These are phyloP conservation scores for Warburgia ugandensis DNA, from an alignment of 164 flowering plant genomes.

Conservation along the genomic window DNA sequence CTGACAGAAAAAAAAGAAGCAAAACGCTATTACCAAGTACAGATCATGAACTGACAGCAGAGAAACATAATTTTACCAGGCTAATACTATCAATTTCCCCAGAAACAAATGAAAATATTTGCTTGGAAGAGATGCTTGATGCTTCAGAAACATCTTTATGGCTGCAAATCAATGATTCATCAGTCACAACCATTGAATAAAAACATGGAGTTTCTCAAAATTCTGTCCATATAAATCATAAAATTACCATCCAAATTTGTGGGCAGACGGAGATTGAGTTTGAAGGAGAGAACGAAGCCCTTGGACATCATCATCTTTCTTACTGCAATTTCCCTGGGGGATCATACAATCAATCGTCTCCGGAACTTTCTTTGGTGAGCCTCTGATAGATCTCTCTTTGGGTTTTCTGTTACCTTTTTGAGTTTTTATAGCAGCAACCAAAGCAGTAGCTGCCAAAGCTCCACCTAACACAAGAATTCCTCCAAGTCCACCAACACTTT, in stretches of 20 bases:
- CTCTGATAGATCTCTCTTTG: neutral
- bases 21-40: too few relatives aligned
- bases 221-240: too few relatives aligned
- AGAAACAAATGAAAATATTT: too few relatives aligned
- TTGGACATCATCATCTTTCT: constrained; percentile 3
- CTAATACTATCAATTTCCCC: too few relatives aligned
- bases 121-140: neutral
- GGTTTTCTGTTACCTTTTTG: constrained; percentile 5
- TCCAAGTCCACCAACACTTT: constrained; percentile 16
- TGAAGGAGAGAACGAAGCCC: constrained; percentile 16
- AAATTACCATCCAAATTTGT: neutral
- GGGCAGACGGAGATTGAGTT: neutral
- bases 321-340: neutral
- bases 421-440: constrained; percentile 14
- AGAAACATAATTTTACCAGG: too few relatives aligned
- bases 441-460: constrained; percentile 26
- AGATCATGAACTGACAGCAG: too few relatives aligned
- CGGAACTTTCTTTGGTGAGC: neutral
- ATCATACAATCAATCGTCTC: too few relatives aligned
- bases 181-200: neutral
- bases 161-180: neutral
- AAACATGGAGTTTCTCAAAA: too few relatives aligned
- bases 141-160: neutral
- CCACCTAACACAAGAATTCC: constrained; percentile 24
- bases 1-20: too few relatives aligned